Evolutionary conservation across 495 filamentous ascomycete species (phyloP).

Genomic region (Podospora didyma): DNA sequence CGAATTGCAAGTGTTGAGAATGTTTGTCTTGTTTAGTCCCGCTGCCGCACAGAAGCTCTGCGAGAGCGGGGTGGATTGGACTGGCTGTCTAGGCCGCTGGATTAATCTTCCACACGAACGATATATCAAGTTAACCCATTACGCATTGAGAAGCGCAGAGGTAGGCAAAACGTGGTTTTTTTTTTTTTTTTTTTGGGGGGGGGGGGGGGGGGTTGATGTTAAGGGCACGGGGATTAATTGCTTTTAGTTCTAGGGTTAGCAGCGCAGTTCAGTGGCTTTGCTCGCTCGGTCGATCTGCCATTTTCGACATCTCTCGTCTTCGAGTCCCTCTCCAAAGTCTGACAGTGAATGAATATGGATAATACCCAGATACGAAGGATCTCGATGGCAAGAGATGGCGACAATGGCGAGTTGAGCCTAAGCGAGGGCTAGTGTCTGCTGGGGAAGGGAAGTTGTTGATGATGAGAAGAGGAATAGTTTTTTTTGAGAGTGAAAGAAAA

Average conservation of each 20-base stretch:
- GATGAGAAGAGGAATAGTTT: neutral
- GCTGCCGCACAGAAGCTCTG: conserved; percentile 43
- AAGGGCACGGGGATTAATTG: neutral
- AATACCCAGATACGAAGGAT: neutral
- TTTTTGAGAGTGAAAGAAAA: neutral
- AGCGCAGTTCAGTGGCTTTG: neutral
- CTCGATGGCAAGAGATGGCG: neutral
- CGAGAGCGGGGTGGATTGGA: conserved; percentile 59
- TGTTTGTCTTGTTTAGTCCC: conserved; percentile 61
- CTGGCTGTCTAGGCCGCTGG: conserved; percentile 56
- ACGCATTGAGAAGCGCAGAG: conserved; percentile 49
- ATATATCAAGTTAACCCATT: conserved; percentile 50
- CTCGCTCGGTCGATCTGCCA: no score
- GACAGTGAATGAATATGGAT: neutral
- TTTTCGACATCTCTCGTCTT: neutral
- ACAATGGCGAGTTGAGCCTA: neutral
- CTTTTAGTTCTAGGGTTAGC: no score
- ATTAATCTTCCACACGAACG: conserved; percentile 58
- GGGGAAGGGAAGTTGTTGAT: neutral
- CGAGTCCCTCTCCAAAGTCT: neutral
- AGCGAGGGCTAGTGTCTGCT: neutral
- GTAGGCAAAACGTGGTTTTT: conserved; percentile 54
- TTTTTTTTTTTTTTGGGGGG: conserved; percentile 1
- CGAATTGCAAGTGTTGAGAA: conserved; percentile 4
- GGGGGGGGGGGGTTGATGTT: neutral